These are phyloP conservation scores for Ascochyta fabae DNA, from an alignment of 2,329 filamentous ascomycete species.

Conservation along the genomic window DNA sequence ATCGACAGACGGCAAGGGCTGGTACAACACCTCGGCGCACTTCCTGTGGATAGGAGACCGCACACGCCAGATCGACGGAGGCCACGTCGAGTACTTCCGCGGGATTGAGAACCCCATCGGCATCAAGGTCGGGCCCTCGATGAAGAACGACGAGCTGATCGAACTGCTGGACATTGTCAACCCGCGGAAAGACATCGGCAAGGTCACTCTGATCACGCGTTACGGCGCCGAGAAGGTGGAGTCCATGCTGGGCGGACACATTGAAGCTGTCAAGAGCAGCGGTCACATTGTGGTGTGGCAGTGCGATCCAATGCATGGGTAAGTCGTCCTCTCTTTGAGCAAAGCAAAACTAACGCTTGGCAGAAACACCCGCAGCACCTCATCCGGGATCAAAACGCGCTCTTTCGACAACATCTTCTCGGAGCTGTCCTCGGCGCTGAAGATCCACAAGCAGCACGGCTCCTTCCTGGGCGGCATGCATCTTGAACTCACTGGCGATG, in stretches of 20 bases:
- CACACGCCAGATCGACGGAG: conserved; percentile 89
- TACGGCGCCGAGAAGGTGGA: conserved; percentile 84
- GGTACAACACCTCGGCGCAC: conserved; percentile 94
- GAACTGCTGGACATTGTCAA: conserved; percentile 84
- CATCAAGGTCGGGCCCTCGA: conserved; percentile 92
- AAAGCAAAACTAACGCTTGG: conserved; percentile 11
- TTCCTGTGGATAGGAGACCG: conserved; percentile 99
- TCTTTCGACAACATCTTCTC: conserved; percentile 88
- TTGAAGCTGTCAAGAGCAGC: conserved; percentile 83
- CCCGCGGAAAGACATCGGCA: conserved; percentile 80
- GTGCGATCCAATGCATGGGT: conserved; percentile 98
- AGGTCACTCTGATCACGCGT: conserved; percentile 94
- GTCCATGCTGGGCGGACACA: conserved; percentile 79
- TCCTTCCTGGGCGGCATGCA: conserved; percentile 94
- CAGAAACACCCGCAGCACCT: conserved; percentile 68
- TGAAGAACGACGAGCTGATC: conserved; percentile 76
- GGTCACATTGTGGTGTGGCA: conserved; percentile 88
- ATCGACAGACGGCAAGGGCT: conserved; percentile 62
- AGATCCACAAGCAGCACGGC: conserved; percentile 81
- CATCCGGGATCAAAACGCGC: conserved; percentile 85
- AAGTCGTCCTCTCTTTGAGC: conserved; percentile 19
- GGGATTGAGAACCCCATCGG: conserved; percentile 96
- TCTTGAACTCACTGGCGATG: conserved; percentile 92
- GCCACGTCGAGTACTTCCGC: conserved; percentile 96
- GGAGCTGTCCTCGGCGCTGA: conserved; percentile 82